Evolutionary conservation across 768 basidiomycete genomes (phyloP).

Genomic region (Daedaleopsis sinensis): DNA sequence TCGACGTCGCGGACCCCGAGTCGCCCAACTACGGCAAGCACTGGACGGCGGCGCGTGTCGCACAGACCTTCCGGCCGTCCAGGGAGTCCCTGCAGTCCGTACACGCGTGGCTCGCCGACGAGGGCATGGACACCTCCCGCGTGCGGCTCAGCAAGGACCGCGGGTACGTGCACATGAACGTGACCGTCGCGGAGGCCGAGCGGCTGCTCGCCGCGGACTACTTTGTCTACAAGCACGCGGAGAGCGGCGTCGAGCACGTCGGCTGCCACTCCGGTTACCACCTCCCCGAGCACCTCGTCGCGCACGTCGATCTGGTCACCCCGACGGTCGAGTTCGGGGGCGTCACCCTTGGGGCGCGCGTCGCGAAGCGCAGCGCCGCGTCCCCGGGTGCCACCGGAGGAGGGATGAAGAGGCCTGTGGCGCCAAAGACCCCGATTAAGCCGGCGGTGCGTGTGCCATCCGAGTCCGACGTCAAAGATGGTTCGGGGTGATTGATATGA

Average conservation of each 20-base stretch:
- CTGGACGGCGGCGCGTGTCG: slow-evolving; percentile 45
- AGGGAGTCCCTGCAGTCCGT: slow-evolving; percentile 44
- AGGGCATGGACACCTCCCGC: slow-evolving; percentile 42
- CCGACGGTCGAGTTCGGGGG: slow-evolving; percentile 68
- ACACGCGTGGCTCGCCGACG: slow-evolving; percentile 42
- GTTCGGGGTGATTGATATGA: neutral
- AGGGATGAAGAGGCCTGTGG: slow-evolving; percentile 3
- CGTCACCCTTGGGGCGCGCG: slow-evolving; percentile 7
- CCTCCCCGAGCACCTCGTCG: slow-evolving; percentile 59
- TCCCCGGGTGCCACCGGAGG: neutral
- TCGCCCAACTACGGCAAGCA: slow-evolving; percentile 54
- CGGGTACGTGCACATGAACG: slow-evolving; percentile 46
- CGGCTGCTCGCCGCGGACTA: slow-evolving; percentile 50
- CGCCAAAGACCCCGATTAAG: slow-evolving; percentile 17
- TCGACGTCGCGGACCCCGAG: slow-evolving; percentile 51
- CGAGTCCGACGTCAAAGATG: neutral
- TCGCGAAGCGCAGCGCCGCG: slow-evolving; percentile 6
- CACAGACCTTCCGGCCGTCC: slow-evolving; percentile 49
- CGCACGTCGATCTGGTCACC: slow-evolving; percentile 66
- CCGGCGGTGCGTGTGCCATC: slow-evolving; percentile 8
- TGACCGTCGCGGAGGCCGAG: slow-evolving; percentile 48
- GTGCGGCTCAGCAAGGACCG: slow-evolving; percentile 42
- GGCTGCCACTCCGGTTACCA: slow-evolving; percentile 64
- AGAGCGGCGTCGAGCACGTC: slow-evolving; percentile 53
- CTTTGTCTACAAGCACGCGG: slow-evolving; percentile 56